phyloP scores from a whole-genome alignment of 2,329 filamentous ascomycete genomes.

The Diaporthe helianthi region DNA sequence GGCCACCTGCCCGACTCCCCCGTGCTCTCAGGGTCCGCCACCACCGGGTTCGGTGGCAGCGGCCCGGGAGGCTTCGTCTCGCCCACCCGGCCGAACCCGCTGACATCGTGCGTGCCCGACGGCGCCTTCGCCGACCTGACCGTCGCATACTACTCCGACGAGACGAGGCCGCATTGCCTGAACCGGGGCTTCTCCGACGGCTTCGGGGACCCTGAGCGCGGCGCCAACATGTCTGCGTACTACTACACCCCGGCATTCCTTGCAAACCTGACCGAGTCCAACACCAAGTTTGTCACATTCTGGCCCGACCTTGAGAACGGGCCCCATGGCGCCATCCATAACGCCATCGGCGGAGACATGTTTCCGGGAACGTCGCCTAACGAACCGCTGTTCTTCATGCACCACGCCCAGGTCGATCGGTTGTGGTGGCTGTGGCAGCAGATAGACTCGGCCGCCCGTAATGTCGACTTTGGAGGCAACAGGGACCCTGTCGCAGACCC shows the following conservation, averaged over 20 bases:
- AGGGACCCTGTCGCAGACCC: background rate
- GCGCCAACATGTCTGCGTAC: conserved; percentile 10
- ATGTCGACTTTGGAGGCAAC: conserved; percentile 1
- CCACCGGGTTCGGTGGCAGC: conserved; percentile 32
- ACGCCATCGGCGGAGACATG: background rate
- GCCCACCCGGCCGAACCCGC: conserved; percentile 56
- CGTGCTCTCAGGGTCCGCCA: background rate
- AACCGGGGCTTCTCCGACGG: conserved; percentile 43
- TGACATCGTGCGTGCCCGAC: conserved; percentile 51
- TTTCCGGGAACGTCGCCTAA: conserved; percentile 8
- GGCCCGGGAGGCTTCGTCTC: conserved; percentile 48
- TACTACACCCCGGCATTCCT: conserved; percentile 10
- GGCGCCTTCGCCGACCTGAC: conserved; percentile 41
- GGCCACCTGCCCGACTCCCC: conserved; percentile 51
- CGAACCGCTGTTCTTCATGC: conserved; percentile 24
- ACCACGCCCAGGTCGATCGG: conserved; percentile 25
- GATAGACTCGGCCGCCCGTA: background rate
- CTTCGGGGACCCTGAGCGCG: conserved; percentile 43
- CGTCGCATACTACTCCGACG: conserved; percentile 28
- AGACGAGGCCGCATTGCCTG: conserved; percentile 41
- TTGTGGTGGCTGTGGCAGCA: conserved; percentile 24
- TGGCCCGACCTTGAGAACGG: conserved; percentile 11
- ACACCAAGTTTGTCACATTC: background rate
- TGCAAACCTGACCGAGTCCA: background rate
- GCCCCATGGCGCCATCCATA: conserved; percentile 3